Evolutionary conservation across 495 filamentous ascomycete species (phyloP).

Genomic region (Penicillium antarcticum): DNA sequence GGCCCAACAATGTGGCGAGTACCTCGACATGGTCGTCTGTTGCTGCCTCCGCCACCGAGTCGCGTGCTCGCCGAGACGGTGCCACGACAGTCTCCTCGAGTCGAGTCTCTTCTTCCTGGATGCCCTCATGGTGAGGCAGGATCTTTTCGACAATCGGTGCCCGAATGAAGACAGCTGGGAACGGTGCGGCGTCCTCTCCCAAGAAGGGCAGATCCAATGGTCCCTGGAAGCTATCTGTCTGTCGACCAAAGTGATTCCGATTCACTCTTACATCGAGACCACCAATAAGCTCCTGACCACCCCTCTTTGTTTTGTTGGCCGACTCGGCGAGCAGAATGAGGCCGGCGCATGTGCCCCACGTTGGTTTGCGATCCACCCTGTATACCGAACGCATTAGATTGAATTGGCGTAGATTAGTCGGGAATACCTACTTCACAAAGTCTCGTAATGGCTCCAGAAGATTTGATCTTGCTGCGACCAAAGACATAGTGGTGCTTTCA

Average conservation of each 20-base stretch:
- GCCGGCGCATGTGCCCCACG: conserved; percentile 96
- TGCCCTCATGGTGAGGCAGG: conserved; percentile 51
- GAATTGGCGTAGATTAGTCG: not conserved
- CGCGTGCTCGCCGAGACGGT: conserved; percentile 53
- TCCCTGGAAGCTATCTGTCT: conserved; percentile 88
- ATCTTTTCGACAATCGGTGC: conserved; percentile 91
- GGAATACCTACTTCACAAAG: conserved; percentile 80
- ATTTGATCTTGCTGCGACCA: conserved; percentile 77
- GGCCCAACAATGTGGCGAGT: conserved; percentile 48
- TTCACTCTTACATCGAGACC: conserved; percentile 89
- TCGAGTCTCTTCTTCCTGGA: conserved; percentile 48
- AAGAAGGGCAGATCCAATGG: conserved; percentile 75
- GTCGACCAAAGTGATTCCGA: conserved; percentile 93
- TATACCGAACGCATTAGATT: conserved; percentile 20
- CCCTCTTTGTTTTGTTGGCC: conserved; percentile 83
- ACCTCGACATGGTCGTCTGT: conserved; percentile 48
- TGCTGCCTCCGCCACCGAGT: conserved; percentile 33
- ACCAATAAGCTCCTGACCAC: conserved; percentile 90
- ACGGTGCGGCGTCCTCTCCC: conserved; percentile 47
- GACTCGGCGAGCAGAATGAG: conserved; percentile 87
- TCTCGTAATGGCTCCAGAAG: conserved; percentile 81
- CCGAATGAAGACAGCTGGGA: conserved; percentile 86
- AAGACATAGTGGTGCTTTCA: conserved; percentile 89
- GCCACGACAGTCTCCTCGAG: conserved; percentile 63
- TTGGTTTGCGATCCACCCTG: conserved; percentile 64